These are phyloP conservation scores for Didymellaceae sp. DNA, from an alignment of 2,329 filamentous ascomycete species.

Conservation along the genomic window DNA sequence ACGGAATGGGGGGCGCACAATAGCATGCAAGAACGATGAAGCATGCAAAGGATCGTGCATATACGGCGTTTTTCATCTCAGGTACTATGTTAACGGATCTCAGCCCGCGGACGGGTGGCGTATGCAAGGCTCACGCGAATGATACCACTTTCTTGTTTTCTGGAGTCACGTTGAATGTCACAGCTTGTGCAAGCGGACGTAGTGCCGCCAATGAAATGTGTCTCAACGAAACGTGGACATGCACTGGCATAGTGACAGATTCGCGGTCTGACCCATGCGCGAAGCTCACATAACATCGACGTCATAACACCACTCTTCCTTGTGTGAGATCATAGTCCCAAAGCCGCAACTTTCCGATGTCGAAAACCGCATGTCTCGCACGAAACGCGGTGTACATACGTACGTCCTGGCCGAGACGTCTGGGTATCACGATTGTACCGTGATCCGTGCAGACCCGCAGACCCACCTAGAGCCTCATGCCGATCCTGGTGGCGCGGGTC, in stretches of 20 bases:
- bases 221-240: not conserved
- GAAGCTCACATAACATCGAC: not conserved
- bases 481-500: constrained; percentile 17
- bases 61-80: constrained; percentile 2
- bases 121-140: constrained; percentile 5
- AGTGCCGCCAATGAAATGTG: too few relatives aligned
- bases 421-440: constrained; percentile 5
- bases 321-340: not conserved
- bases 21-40: not conserved
- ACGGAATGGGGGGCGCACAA: constrained; percentile 9
- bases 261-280: not conserved
- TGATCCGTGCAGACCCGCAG: constrained; percentile 10
- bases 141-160: constrained; percentile 11
- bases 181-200: too few relatives aligned
- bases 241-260: too few relatives aligned
- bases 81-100: not conserved
- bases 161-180: not conserved
- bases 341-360: constrained; percentile 6
- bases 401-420: not conserved
- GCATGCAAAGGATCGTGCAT: not conserved
- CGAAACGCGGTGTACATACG: constrained; percentile 8
- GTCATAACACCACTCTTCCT: constrained; percentile 4
- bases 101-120: not conserved
- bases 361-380: constrained; percentile 1
- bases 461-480: constrained; percentile 19